A percentile compares a stretch with the other conserved stretches of the same genome.
phyloP scores from a whole-genome alignment of 768 basidiomycete genomes.

The Macrolepiota fuliginosa region DNA sequence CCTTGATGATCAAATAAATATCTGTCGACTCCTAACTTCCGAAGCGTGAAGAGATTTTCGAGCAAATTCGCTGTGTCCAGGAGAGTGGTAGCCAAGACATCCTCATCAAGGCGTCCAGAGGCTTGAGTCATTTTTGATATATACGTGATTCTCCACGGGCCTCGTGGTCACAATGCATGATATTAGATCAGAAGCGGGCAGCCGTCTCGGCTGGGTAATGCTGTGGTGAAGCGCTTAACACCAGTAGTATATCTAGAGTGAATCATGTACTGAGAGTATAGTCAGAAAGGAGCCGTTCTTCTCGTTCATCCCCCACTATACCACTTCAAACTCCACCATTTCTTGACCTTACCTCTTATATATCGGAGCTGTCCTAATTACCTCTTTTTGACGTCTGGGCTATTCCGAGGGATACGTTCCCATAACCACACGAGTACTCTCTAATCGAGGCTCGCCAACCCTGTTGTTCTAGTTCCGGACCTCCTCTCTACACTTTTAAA shows the following conservation, averaged over 20 bases:
- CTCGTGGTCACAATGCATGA: slow-evolving; percentile 2
- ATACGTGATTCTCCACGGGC: neutral
- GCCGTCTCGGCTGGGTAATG: slow-evolving; percentile 1
- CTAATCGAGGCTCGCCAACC: neutral
- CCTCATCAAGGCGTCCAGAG: neutral
- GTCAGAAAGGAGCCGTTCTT: neutral
- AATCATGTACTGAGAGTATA: neutral
- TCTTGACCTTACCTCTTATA: neutral
- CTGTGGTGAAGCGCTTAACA: neutral
- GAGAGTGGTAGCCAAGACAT: neutral
- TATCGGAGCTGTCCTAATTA: neutral
- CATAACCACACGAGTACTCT: slow-evolving; percentile 1
- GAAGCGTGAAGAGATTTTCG: neutral
- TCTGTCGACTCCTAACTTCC: neutral
- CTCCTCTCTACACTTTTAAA: neutral
- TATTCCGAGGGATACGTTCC: neutral
- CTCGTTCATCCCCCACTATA: neutral
- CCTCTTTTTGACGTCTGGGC: slow-evolving; percentile 4
- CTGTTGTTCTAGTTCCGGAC: slow-evolving; percentile 5
- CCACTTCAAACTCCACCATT: neutral
- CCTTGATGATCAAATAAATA: too few relatives aligned
- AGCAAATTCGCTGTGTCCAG: neutral
- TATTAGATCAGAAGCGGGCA: neutral
- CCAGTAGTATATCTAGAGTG: neutral
- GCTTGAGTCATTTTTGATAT: slow-evolving; percentile 3